Evolutionary conservation across 2,329 filamentous ascomycete species (phyloP).

Genomic region (Fusarium sterilihyphosum): DNA sequence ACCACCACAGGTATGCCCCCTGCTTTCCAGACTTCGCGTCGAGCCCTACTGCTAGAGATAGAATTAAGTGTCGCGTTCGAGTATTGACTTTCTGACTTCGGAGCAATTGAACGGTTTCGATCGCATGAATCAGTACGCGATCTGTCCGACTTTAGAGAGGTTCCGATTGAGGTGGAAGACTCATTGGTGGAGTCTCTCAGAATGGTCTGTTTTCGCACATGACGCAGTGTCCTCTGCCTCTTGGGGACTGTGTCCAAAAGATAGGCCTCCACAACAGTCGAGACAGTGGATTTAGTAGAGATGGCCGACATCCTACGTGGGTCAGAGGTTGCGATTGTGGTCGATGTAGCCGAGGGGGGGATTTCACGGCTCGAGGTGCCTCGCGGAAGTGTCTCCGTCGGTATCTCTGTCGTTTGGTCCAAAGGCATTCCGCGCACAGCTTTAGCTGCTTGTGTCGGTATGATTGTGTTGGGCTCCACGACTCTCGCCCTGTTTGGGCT

Average conservation of each 20-base stretch:
- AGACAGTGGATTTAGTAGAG: conserved; percentile 64
- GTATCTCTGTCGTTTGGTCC: conserved; percentile 51
- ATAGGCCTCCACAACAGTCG: conserved; percentile 67
- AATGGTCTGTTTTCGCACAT: conserved; percentile 65
- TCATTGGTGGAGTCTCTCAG: conserved; percentile 57
- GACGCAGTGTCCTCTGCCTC: conserved; percentile 66
- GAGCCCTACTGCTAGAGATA: conserved; percentile 62
- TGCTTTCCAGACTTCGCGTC: conserved; percentile 67
- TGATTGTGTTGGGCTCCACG: conserved; percentile 58
- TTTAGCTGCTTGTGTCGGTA: conserved; percentile 63
- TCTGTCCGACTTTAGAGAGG: conserved; percentile 19
- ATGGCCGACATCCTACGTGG: conserved; percentile 62
- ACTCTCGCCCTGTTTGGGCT: conserved; percentile 51
- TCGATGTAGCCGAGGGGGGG: conserved; percentile 46
- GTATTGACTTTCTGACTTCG: conserved; percentile 57
- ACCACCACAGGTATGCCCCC: conserved; percentile 72
- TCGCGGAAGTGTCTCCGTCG: conserved; percentile 40
- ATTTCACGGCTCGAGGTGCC: conserved; percentile 40
- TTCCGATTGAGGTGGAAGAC: conserved; percentile 16
- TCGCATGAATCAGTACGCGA: conserved; percentile 43
- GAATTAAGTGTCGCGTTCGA: conserved; percentile 62
- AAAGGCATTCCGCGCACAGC: conserved; percentile 59
- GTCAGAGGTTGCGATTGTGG: conserved; percentile 55
- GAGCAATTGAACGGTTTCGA: conserved; percentile 42
- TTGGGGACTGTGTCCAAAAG: conserved; percentile 60